These are phyloP conservation scores for Rubia tinctorum DNA, from an alignment of 305 asterid genomes.

Conservation along the genomic window DNA sequence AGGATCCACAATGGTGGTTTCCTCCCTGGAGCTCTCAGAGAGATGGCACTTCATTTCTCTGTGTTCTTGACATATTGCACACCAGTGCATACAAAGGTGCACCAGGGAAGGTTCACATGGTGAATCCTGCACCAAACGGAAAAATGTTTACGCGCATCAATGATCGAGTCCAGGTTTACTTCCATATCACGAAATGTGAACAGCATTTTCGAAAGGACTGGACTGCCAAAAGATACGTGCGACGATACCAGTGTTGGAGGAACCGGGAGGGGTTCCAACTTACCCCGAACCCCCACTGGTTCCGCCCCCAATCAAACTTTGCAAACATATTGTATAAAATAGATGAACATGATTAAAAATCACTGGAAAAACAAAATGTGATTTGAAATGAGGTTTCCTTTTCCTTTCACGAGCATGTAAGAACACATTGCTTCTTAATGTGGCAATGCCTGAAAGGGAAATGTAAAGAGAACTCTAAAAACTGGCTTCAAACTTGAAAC, in stretches of 20 bases:
- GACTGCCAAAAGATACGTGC: no score
- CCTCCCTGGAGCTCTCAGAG: constrained; percentile 24
- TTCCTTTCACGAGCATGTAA: no score
- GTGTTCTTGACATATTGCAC: constrained; percentile 85
- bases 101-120: constrained; percentile 82
- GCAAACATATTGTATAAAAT: no score
- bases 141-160: not conserved
- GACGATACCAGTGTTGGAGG: no score
- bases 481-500: not conserved
- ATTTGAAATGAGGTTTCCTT: no score
- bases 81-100: constrained; percentile 81
- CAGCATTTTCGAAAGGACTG: no score
- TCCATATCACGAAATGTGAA: no score
- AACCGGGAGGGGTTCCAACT: no score
- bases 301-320: no score
- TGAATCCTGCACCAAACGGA: constrained; percentile 44
- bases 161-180: not conserved
- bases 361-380: no score
- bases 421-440: not conserved
- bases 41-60: constrained; percentile 62
- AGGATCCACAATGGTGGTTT: constrained; percentile 44
- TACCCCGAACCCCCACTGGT: no score
- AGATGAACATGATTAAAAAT: no score
- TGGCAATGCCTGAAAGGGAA: not conserved
- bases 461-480: not conserved